Percentiles rank a stretch among this genome's conserved stretches.
Evolutionary conservation across 257 asterid species (phyloP).

Genomic region (Asclepias syriaca): DNA sequence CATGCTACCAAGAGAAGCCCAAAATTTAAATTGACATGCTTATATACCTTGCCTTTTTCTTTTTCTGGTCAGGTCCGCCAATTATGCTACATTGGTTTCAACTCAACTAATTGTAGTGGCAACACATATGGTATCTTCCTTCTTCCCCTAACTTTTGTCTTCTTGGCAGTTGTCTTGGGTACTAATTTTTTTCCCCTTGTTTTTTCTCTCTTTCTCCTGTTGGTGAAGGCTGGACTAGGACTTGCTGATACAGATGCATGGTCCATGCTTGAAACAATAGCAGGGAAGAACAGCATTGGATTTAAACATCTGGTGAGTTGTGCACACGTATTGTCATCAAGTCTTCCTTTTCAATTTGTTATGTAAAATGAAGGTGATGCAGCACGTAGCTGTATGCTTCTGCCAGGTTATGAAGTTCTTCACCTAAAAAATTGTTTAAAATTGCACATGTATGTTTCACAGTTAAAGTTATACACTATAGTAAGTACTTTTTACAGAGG

Average conservation of each 20-base stretch:
- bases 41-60: background rate
- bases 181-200: constrained; percentile 18
- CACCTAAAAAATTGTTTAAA: background rate
- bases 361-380: background rate
- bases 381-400: background rate
- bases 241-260: constrained; percentile 92
- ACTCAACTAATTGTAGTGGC: constrained; percentile 81
- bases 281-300: constrained; percentile 89
- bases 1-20: background rate
- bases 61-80: constrained; percentile 67
- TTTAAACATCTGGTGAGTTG: constrained; percentile 87
- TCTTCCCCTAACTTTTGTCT: constrained; percentile 12
- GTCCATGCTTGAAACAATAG: constrained; percentile 90
- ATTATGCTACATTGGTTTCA: constrained; percentile 86
- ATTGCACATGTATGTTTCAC: background rate
- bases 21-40: background rate
- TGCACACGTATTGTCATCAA: background rate
- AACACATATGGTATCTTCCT: constrained; percentile 68
- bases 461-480: background rate
- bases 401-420: background rate
- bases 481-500: background rate
- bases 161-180: background rate
- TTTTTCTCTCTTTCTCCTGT: constrained; percentile 14
- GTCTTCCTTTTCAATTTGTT: background rate
- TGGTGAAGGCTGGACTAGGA: constrained; percentile 81